Conservation (phyloP, 495 filamentous ascomycete species). For the Penicillium pancosmium region DNA sequence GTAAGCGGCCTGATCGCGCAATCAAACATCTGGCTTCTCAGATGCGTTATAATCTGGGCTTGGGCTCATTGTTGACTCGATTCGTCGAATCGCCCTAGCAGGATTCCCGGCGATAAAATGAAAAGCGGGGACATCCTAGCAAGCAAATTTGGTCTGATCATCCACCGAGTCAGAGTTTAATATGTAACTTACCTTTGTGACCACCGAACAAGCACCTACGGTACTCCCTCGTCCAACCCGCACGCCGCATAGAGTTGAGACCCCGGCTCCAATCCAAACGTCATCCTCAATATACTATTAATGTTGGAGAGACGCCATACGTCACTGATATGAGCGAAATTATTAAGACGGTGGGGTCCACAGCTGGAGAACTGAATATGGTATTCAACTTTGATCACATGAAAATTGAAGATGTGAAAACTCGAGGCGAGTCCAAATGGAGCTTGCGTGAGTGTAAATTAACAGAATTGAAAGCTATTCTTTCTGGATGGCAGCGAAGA, state of each 20-base stretch:
- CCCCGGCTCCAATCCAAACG: background rate
- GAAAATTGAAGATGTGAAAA: conserved; percentile 41
- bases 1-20: background rate
- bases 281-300: conserved; percentile 35
- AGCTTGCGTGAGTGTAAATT: conserved; percentile 45
- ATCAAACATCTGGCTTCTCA: background rate
- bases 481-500: conserved; percentile 40
- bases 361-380: conserved; percentile 54
- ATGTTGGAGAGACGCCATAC: conserved; percentile 59
- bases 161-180: background rate
- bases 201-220: background rate
- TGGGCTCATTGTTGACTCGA: background rate
- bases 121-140: background rate
- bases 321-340: background rate
- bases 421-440: conserved; percentile 35
- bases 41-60: background rate
- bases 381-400: conserved; percentile 63
- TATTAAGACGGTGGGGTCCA: background rate
- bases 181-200: background rate
- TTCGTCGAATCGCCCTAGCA: background rate
- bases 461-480: conserved; percentile 48
- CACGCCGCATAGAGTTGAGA: background rate
- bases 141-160: background rate
- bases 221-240: background rate
- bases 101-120: background rate